Base-by-base conservation (phyloP, 768 basidiomycete species). In the Bullera alba region DNA sequence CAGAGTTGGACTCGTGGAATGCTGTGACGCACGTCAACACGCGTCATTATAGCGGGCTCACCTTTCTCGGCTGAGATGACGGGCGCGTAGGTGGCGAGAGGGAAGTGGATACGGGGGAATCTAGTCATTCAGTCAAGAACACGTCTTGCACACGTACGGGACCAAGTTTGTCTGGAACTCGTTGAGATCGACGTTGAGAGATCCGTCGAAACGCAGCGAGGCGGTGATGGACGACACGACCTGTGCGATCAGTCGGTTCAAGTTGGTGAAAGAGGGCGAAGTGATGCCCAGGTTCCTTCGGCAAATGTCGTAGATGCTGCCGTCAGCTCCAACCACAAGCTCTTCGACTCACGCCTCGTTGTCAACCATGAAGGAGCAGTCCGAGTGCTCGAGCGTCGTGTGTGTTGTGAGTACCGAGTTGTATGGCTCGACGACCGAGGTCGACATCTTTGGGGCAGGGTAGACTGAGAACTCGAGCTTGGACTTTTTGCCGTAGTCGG, bases 281-380 rank as follows among this genome's bases (percentile, higher is more conserved):
- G 78, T 67, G 60, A 96, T 86, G 60, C 81, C 82, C 51, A 97
- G 79, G 72, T 86, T 91, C 76, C 86, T 84, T 80, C 95, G 92
- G 87, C 93, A 97, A 71, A 97, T 97, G 72, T 96, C 92, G 75
- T 93, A 97, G 71, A 97, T 97, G 46, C 92, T 73, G 48, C 16
- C 3, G 23, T 52, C 44, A 53, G 12, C 37, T 46, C 16, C 28
- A 25, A 15, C 16, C 42, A 15, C 49, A 19, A 28, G 2, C 3
- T n/a, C 32, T 22, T 17, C 27, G 2, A 67, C 72, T 66, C 51
- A 73, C 71, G 75, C 95, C 75, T 99, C 92, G 72, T 99, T 99
- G 72, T 99, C 95, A 56, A 99, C 95, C 93, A 99, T 97, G 80
- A 99, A 99, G 30, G 95, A 96, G 75, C 95, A 99, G 77, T 99